Percentiles rank a stretch among this genome's conserved stretches.
Conservation (phyloP, 176 grass and related monocot genomes). For the Alopecurus myosuroides region DNA sequence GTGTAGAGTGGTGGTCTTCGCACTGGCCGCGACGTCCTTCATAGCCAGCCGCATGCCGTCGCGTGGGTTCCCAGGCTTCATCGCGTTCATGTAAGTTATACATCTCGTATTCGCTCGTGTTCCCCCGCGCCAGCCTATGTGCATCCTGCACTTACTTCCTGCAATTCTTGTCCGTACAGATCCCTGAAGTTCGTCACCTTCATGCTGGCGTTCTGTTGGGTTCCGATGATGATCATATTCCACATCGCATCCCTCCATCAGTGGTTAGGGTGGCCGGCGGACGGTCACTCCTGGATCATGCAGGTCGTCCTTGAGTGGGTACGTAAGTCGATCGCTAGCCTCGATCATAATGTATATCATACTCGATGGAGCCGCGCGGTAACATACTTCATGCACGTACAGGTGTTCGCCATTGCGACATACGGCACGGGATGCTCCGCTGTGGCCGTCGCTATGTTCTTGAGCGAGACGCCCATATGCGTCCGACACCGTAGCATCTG, state of each 20-base stretch:
- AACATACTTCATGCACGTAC: no score
- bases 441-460: not conserved
- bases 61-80: not conserved
- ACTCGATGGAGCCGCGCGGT: not conserved
- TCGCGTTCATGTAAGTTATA: not conserved
- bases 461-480: not conserved
- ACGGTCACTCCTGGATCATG: not conserved
- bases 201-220: not conserved
- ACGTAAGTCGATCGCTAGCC: not conserved
- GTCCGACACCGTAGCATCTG: not conserved
- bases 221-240: not conserved
- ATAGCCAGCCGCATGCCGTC: not conserved
- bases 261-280: not conserved
- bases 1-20: not conserved
- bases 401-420: not conserved
- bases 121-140: no score
- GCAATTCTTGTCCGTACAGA: not conserved
- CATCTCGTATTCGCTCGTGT: not conserved
- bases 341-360: not conserved
- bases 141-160: not conserved
- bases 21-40: not conserved
- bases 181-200: not conserved
- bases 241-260: not conserved
- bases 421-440: not conserved
- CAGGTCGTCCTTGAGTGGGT: not conserved